Base-by-base conservation (phyloP, 805 yeast species). In the Yarrowia sp. region DNA sequence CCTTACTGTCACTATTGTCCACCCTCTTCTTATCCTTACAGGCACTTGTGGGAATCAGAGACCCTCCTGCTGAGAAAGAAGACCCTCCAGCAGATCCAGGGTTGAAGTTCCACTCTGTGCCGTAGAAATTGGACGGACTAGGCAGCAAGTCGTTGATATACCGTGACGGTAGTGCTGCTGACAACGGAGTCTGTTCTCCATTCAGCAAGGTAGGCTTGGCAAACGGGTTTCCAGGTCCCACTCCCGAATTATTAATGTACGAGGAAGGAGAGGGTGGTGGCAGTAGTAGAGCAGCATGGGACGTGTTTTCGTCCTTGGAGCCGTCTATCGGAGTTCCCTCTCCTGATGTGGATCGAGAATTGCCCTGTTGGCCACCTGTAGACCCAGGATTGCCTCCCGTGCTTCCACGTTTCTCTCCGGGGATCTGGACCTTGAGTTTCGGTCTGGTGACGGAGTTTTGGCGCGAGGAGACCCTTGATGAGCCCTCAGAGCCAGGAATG, bases 81-180 rank as follows among this genome's bases (percentile, higher is more conserved):
- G 66, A 43, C 3, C 71, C 73, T 66, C 71, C 73, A 9, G 71
- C 75, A 5, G 75, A 70, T 10, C 74, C 72, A 8, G 75, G 74
- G 5, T 73, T 71, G 74, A 80, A 82, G 11, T 80, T 80, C 88
- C 88, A 86, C 55, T 85, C 88, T 67, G 86, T 82, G 8, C 87
- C 85, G 73, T 89, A 90, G 72, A 87, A 87, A 71, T 85, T 89
- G n/a, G 87, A 85, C 0, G 97, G 97, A 7, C 94, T 89, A 40
- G 92, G 93, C 73, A 91, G 86, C 75, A 89, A 80, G 73, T 90
- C 96, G 70, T 84, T 84, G 50, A 89, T 86, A 73, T 87, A 90
- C 65, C 89, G 82, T 2, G 90, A 85, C 2, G 96, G 93, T 32
- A 90, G 79, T 0, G 87, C 88, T 8, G 89, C 89, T 2, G 87